Base-by-base conservation (phyloP, 148 eudicot species). In the Heliosperma pusillum region DNA sequence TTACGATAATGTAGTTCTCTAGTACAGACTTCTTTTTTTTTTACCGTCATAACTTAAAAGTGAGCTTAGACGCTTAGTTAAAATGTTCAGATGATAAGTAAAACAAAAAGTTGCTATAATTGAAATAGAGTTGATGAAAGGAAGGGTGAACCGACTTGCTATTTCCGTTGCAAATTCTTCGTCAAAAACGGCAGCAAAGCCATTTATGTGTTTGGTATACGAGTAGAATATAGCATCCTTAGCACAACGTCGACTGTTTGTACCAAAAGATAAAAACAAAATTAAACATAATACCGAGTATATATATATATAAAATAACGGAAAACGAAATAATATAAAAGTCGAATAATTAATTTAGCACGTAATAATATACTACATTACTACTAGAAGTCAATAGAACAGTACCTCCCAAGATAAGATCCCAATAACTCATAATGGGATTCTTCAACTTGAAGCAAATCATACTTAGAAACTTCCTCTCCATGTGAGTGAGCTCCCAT, bases 151-250 rank as follows among this genome's bases (percentile, higher is more conserved):
- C 82, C 75, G 55, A 94, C 98, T 85, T 56, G 95, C 88, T 50
- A 94, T 82, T 64, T 82, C 68, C 26, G 76, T 50, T 7, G 88
- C 97, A 55, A 83, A 87, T 10, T 88, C 80, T 33, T 94, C 95
- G 7, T 90, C 91, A 61, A 91, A 87, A 29, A 69, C 81, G 40
- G 98, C 97, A 36, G 98, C 98, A 80, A 93, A 93, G 10, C 98
- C 98, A 79, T 93, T 93, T 77, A 93, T 93, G 80, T 91, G 91
- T 55, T 85, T 86, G 10, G 92, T 93, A 73, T 91, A 93, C 10
- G 98, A 93, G 76, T 91, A 89, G 69, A 89, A 87, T 26, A 91
- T 86, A 11, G 93, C 86, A 3, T 88, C 85, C 76, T 89, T 76
- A 7, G 97, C 97, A 74, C 78, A 59, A 20, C 82, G 75, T 7